Percentiles rank a stretch among this genome's conserved stretches.
phyloP scores from a whole-genome alignment of 306 rosid genomes.

The Aeschynomene evenia region DNA sequence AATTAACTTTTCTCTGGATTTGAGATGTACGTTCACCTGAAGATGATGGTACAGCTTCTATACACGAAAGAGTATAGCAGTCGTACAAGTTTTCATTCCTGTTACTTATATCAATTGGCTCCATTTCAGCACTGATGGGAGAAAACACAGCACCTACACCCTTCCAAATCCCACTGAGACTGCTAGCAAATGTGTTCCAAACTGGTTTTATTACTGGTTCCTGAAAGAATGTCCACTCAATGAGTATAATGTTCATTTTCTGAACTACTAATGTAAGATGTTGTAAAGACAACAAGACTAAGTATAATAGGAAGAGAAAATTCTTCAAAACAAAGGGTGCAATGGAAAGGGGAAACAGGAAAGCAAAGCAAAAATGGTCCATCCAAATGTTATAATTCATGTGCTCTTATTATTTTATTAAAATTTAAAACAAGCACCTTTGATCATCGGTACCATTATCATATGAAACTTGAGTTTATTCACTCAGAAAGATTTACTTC shows the following conservation, averaged over 20 bases:
- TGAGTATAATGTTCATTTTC: slow-evolving; percentile 16
- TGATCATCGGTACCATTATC: neutral
- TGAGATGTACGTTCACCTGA: slow-evolving; percentile 49
- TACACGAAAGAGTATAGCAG: slow-evolving; percentile 73
- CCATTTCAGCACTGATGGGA: slow-evolving; percentile 91
- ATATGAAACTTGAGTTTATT: neutral
- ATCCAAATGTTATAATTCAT: neutral
- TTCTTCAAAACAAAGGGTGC: neutral
- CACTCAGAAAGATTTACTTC: neutral
- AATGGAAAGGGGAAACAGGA: neutral
- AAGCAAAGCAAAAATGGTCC: neutral
- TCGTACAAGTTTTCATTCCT: slow-evolving; percentile 75
- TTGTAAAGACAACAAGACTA: neutral
- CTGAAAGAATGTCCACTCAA: slow-evolving; percentile 49
- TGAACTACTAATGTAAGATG: neutral
- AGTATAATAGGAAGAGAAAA: neutral
- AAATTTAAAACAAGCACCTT: neutral
- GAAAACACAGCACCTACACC: slow-evolving; percentile 97
- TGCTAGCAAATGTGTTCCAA: slow-evolving; percentile 93
- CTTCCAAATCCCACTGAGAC: slow-evolving; percentile 94
- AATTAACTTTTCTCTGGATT: slow-evolving; percentile 69
- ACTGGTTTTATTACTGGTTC: slow-evolving; percentile 88
- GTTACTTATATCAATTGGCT: slow-evolving; percentile 75
- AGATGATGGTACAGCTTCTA: slow-evolving; percentile 56
- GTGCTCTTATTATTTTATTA: neutral